These are phyloP conservation scores for Antitrichia curtipendula DNA, from an alignment of 225 moss, liverwort and hornwort genomes.

Conservation along the genomic window DNA sequence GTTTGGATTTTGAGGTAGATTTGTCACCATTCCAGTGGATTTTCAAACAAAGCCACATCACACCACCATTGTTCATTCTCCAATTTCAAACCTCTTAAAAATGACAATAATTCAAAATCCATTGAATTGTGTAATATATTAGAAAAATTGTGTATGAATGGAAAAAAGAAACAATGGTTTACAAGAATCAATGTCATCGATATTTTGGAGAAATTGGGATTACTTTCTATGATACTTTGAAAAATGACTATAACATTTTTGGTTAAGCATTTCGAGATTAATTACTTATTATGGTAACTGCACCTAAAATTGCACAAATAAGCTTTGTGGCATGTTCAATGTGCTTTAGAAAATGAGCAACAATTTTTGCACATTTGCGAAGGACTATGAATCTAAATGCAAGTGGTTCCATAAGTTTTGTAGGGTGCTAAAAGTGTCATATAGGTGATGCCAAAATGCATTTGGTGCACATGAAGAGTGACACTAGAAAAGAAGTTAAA, in stretches of 20 bases:
- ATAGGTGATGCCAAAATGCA: too few relatives aligned
- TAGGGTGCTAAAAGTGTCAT: too few relatives aligned
- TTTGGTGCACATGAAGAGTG: too few relatives aligned
- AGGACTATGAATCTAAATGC: too few relatives aligned
- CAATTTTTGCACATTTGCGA: too few relatives aligned
- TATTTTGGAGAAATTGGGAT: fast-evolving
- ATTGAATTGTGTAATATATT: not conserved
- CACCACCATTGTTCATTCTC: not conserved
- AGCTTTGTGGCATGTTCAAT: too few relatives aligned
- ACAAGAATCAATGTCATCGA: not conserved
- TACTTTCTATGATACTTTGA: not conserved
- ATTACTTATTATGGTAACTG: too few relatives aligned
- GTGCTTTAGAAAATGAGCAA: too few relatives aligned
- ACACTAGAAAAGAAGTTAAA: too few relatives aligned
- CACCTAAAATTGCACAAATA: too few relatives aligned
- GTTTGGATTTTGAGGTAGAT: fast-evolving
- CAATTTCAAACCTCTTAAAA: fast-evolving
- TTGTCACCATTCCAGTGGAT: not conserved
- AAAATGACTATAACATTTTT: not conserved
- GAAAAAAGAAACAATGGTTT: not conserved
- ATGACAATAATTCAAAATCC: fast-evolving
- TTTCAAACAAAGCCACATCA: fast-evolving
- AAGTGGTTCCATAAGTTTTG: too few relatives aligned
- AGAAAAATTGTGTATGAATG: not conserved
- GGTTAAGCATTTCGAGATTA: fast-evolving